A percentile compares a stretch with the other conserved stretches of the same genome.
These are phyloP conservation scores for Thalassiosira hispida DNA, from an alignment of 352 stramenopile species.

Conservation along the genomic window DNA sequence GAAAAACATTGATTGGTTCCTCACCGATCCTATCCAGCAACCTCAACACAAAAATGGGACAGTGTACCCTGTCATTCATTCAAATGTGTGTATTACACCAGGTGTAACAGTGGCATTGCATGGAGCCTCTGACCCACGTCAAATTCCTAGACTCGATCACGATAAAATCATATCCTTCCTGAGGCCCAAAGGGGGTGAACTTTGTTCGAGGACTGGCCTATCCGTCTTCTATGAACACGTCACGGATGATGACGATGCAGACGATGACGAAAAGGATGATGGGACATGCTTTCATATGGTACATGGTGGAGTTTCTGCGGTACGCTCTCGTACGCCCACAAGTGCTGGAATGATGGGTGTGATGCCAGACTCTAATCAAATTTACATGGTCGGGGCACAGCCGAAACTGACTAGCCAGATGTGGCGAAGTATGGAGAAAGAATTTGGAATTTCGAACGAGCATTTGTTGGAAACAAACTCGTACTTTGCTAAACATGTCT, in stretches of 20 bases:
- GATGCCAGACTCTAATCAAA: conserved; percentile 27
- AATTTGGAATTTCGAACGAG: conserved; percentile 57
- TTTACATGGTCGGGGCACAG: conserved; percentile 26
- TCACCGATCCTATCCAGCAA: conserved; percentile 36
- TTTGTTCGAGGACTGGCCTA: conserved; percentile 45
- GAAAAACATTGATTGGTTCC: conserved; percentile 58
- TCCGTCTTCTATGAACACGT: conserved; percentile 33
- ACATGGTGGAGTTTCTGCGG: conserved; percentile 32
- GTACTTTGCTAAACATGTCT: conserved; percentile 65
- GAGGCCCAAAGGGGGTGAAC: conserved; percentile 3
- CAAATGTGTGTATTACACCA: conserved; percentile 51
- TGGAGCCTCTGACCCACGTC: conserved; percentile 20
- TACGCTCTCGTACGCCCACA: conserved; percentile 75
- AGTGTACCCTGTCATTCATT: conserved; percentile 46
- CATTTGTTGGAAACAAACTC: conserved; percentile 50
- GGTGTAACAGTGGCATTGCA: conserved; percentile 37
- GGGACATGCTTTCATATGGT: conserved; percentile 53
- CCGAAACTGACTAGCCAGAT: conserved; percentile 36
- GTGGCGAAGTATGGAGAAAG: conserved; percentile 50
- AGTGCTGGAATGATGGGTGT: conserved; percentile 72
- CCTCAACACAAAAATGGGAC: conserved; percentile 39
- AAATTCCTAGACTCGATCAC: conserved; percentile 46
- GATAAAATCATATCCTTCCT: conserved; percentile 51
- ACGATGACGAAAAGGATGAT: conserved; percentile 40
- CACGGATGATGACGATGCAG: conserved; percentile 7